phyloP scores from a whole-genome alignment of 768 basidiomycete species.

The Ramaria sp. region DNA sequence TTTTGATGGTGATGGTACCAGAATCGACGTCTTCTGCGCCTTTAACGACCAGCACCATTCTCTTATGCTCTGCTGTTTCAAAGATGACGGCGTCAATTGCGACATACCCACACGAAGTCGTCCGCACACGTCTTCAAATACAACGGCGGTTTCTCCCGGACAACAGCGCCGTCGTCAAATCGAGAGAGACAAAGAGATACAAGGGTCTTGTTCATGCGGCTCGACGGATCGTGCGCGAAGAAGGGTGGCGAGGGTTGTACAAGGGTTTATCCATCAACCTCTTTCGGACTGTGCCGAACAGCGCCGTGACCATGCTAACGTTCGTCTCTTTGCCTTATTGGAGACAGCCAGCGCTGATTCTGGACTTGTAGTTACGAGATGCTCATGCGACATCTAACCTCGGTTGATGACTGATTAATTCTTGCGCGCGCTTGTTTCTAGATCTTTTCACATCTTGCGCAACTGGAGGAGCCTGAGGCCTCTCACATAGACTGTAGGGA shows the following conservation, averaged over 20 bases:
- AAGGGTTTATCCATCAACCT: slow-evolving; percentile 92
- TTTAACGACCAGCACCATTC: slow-evolving; percentile 52
- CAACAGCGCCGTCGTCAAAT: slow-evolving; percentile 31
- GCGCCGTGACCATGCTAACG: slow-evolving; percentile 93
- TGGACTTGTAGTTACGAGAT: slow-evolving; percentile 27
- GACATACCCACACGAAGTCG: slow-evolving; percentile 97
- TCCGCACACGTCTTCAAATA: slow-evolving; percentile 96
- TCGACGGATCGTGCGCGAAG: slow-evolving; percentile 59
- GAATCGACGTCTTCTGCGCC: slow-evolving; percentile 35
- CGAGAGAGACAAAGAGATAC: slow-evolving; percentile 14
- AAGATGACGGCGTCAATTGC: slow-evolving; percentile 95
- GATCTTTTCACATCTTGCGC: not conserved
- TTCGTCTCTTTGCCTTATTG: slow-evolving; percentile 29
- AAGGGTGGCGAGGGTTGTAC: slow-evolving; percentile 87
- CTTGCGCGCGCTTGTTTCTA: not conserved
- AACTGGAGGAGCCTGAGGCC: not conserved
- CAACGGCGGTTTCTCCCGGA: slow-evolving; percentile 52
- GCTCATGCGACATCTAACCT: slow-evolving; percentile 25
- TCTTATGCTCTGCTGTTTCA: slow-evolving; percentile 82
- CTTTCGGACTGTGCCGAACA: slow-evolving; percentile 89
- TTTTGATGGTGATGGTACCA: too few species aligned
- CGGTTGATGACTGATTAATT: not conserved
- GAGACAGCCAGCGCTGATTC: slow-evolving; percentile 1
- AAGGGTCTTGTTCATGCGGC: slow-evolving; percentile 69
- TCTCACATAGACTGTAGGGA: not conserved